These are phyloP conservation scores for Coniella vitis DNA, from an alignment of 2,329 filamentous ascomycete species.

Conservation along the genomic window DNA sequence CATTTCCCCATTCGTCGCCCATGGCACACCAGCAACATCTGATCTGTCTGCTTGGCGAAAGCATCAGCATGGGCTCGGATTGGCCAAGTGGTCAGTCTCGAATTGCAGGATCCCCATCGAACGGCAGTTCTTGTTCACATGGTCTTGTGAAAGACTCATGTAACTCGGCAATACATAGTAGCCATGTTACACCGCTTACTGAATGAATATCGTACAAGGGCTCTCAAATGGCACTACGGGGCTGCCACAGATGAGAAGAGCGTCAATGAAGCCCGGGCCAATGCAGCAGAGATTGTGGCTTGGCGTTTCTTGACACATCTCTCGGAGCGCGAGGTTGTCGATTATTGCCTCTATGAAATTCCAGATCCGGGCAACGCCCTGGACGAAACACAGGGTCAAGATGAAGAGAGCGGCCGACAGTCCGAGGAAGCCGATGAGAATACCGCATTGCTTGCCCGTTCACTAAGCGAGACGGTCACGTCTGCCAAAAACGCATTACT, in stretches of 20 bases:
- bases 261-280: constrained; percentile 60
- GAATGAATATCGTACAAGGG: constrained; percentile 41
- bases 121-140: no score
- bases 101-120: no score
- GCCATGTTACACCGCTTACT: constrained; percentile 1
- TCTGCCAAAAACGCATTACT: constrained; percentile 22
- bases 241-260: constrained; percentile 56
- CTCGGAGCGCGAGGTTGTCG: constrained; percentile 65
- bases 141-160: no score
- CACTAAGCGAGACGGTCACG: constrained; percentile 20
- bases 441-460: constrained; percentile 38
- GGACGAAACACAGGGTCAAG: constrained; percentile 21
- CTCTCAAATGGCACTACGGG: constrained; percentile 68
- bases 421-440: constrained; percentile 31
- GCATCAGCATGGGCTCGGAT: no score
- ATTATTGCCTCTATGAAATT: constrained; percentile 68
- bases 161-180: no score
- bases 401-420: constrained; percentile 32
- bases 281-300: constrained; percentile 73
- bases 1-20: no score
- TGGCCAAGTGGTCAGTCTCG: no score
- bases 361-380: constrained; percentile 34
- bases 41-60: background rate
- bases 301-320: constrained; percentile 70
- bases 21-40: no score